A percentile compares a stretch with the other conserved stretches of the same genome.
These are phyloP conservation scores for Boehmeria nivea DNA, from an alignment of 306 rosid species.

Conservation along the genomic window DNA sequence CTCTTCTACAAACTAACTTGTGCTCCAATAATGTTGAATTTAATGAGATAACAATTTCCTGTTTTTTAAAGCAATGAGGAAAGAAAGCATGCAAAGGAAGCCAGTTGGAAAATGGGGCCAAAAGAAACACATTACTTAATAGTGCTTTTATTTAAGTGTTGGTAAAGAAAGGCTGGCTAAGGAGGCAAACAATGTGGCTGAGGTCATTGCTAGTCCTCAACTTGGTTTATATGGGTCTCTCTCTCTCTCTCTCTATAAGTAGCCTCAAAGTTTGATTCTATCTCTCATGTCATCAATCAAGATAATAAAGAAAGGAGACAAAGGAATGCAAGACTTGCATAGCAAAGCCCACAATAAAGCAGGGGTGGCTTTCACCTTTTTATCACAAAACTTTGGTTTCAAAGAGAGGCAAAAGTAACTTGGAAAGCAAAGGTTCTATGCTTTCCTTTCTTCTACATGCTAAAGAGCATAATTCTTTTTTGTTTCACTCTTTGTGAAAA, in stretches of 20 bases:
- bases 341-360: background rate
- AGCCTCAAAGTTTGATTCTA: conserved; percentile 27
- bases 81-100: conserved; percentile 1
- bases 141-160: conserved; percentile 10
- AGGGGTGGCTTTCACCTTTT: conserved; percentile 16
- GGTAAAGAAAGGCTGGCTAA: background rate
- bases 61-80: background rate
- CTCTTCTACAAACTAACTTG: too few species aligned
- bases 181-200: conserved; percentile 7
- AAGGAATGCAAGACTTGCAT: conserved; percentile 24
- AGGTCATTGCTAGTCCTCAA: conserved; percentile 7
- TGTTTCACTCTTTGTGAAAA: background rate
- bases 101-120: conserved; percentile 10
- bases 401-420: background rate
- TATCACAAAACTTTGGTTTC: background rate
- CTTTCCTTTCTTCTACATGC: conserved; percentile 30
- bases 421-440: conserved; percentile 44
- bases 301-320: conserved; percentile 2
- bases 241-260: background rate
- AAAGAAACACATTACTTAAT: background rate
- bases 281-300: background rate
- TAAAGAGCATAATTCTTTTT: background rate
- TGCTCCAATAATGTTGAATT: background rate
- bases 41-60: background rate
- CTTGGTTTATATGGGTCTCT: background rate